phyloP scores from a whole-genome alignment of 371 early-diverging fungal genomes.

The Apophysomyces variabilis region DNA sequence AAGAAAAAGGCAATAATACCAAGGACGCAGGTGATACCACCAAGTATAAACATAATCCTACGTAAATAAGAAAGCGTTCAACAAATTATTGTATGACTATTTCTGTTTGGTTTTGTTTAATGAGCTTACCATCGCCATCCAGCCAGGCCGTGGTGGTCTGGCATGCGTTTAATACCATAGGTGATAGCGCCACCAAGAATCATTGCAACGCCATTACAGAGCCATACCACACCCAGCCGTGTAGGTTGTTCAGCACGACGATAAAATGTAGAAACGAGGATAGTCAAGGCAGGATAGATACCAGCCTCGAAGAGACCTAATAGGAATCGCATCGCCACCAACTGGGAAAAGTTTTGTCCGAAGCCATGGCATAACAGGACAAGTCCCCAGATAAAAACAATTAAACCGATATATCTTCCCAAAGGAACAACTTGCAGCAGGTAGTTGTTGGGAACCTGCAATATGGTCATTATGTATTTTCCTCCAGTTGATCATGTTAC shows the following conservation, averaged over 20 bases:
- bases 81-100: slow-evolving; percentile 9
- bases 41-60: slow-evolving; percentile 41
- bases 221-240: slow-evolving; percentile 36
- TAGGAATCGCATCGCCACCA: slow-evolving; percentile 42
- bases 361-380: slow-evolving; percentile 29
- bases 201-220: slow-evolving; percentile 53
- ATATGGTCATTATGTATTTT: background rate
- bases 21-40: slow-evolving; percentile 23
- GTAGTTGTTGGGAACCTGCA: slow-evolving; percentile 46
- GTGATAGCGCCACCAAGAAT: slow-evolving; percentile 67
- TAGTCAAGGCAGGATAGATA: slow-evolving; percentile 34
- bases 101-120: slow-evolving; percentile 16
- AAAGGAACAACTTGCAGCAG: slow-evolving; percentile 41
- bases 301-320: slow-evolving; percentile 35
- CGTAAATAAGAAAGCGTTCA: background rate
- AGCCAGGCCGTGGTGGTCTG: slow-evolving; percentile 31
- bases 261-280: slow-evolving; percentile 43
- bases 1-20: slow-evolving; percentile 32
- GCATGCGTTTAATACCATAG: slow-evolving; percentile 59
- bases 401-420: slow-evolving; percentile 37
- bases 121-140: slow-evolving; percentile 63
- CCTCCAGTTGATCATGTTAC: slow-evolving; percentile 16
- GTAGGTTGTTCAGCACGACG: slow-evolving; percentile 42
- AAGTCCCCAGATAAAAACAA: slow-evolving; percentile 42
- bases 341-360: slow-evolving; percentile 13